Conservation (phyloP, 2,329 filamentous ascomycete species). For the Rutstroemia sp. region DNA sequence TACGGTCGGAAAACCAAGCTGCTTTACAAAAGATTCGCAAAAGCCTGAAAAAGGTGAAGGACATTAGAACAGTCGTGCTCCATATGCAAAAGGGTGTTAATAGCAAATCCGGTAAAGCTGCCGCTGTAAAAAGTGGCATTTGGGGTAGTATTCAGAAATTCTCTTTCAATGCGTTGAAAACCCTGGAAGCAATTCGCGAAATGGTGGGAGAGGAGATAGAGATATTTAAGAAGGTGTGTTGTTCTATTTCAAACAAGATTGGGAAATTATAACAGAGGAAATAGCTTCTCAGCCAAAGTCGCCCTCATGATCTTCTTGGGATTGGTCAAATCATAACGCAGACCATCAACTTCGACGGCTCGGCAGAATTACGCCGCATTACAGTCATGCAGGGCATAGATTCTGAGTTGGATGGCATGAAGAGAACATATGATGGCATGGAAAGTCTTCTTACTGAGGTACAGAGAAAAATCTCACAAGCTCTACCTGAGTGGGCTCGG, state of each 20-base stretch:
- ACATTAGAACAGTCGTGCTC: slow-evolving; percentile 61
- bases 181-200: slow-evolving; percentile 56
- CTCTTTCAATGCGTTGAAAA: slow-evolving; percentile 59
- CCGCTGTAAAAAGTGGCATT: slow-evolving; percentile 52
- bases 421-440: slow-evolving; percentile 70
- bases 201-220: slow-evolving; percentile 47
- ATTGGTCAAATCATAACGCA: slow-evolving; percentile 66
- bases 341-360: slow-evolving; percentile 74
- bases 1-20: slow-evolving; percentile 59
- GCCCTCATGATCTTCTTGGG: slow-evolving; percentile 50
- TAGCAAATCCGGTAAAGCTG: slow-evolving; percentile 31
- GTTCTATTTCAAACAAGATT: neutral
- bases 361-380: slow-evolving; percentile 58
- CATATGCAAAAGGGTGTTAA: slow-evolving; percentile 75
- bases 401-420: slow-evolving; percentile 67
- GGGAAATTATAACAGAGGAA: slow-evolving; percentile 9
- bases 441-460: slow-evolving; percentile 64
- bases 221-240: slow-evolving; percentile 44
- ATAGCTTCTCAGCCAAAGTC: slow-evolving; percentile 52
- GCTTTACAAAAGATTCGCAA: slow-evolving; percentile 48
- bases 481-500: slow-evolving; percentile 52
- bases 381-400: slow-evolving; percentile 69
- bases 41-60: slow-evolving; percentile 63
- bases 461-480: slow-evolving; percentile 52
- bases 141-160: slow-evolving; percentile 73